Base-by-base conservation (phyloP, 2,329 filamentous ascomycete species). In the Coccinonectria pachysandricola region DNA sequence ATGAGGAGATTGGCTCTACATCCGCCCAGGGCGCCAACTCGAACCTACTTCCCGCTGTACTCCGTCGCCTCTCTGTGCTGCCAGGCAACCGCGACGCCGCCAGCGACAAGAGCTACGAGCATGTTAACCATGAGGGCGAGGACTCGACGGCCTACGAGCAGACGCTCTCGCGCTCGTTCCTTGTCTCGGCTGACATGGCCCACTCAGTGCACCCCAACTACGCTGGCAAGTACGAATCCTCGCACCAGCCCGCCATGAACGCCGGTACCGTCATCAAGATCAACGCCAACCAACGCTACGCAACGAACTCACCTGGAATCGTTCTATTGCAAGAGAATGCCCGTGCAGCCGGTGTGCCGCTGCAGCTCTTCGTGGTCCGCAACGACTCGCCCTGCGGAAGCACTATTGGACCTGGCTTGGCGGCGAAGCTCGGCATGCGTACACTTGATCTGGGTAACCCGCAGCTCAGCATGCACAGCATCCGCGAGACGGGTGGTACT, bases 141-240 rank as follows among this genome's bases (percentile, higher is more conserved):
- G 60, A 79, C 9, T 62, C 75, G 6, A 94, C 87, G 2, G 85
- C 86, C 17, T 95, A 86, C 52, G 91, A 98, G 60, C 88, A 96
- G 64, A 91, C 84, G 2, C 69, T 94, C 27, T 73, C 86, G 5
- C 81, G 80, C 15, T 95, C 86, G 2, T 95, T 98, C 68, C 75
- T 98, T 32, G 69, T 98, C 37, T 94, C 85, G 5, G 91, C 91
- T 27, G 91, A 98, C 53, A 96, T 98, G 91, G 87, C 91, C 2
- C 91, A 98, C 62, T 81, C 81, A 5, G 78, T 98, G 9, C 85
- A 98, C 56, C 91, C 91, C 31, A 98, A 98, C 63, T 98, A 95
- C 54, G 69, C 77, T 4, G 75, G 62, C 43, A 96, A 96, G 59
- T 94, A 96, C 59, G 91, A 98, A 61, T 59, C 75, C 18, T 81